Conservation (phyloP, 805 yeast species). For the Saccharomycodes ludwigii region DNA sequence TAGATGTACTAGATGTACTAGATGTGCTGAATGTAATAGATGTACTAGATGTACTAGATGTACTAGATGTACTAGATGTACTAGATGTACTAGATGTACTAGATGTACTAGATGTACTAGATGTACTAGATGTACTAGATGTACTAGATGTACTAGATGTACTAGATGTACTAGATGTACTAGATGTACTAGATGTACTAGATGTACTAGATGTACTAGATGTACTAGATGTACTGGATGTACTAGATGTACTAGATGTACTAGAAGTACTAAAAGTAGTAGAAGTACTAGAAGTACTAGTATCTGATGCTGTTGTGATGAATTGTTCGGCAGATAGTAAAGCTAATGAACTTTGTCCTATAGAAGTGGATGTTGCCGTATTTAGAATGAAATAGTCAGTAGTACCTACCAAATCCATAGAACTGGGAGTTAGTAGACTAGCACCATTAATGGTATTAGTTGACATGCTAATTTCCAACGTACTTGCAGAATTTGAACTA, state of each 20-base stretch:
- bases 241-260: not conserved
- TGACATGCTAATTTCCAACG: too few species aligned
- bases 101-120: slow-evolving; percentile 6
- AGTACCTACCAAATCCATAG: too few species aligned
- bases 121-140: slow-evolving; percentile 5
- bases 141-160: slow-evolving; percentile 5
- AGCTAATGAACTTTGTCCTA: too few species aligned
- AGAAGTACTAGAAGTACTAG: not conserved
- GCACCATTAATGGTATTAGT: too few species aligned
- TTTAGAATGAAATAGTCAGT: too few species aligned
- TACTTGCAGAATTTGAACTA: too few species aligned
- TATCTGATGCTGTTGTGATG: too few species aligned
- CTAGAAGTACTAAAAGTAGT: slow-evolving; percentile 5
- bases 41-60: slow-evolving; percentile 2
- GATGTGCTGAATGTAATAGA: slow-evolving; percentile 1
- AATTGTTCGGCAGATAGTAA: too few species aligned
- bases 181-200: slow-evolving; percentile 4
- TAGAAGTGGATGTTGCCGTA: too few species aligned
- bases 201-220: slow-evolving; percentile 3
- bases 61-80: slow-evolving; percentile 4
- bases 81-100: slow-evolving; percentile 4
- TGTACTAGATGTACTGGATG: slow-evolving; percentile 5
- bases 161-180: slow-evolving; percentile 5
- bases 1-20: slow-evolving; percentile 2
- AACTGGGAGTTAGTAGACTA: too few species aligned